These are phyloP conservation scores for Berberis vulgaris DNA, from an alignment of 164 flowering plant species.

Conservation along the genomic window DNA sequence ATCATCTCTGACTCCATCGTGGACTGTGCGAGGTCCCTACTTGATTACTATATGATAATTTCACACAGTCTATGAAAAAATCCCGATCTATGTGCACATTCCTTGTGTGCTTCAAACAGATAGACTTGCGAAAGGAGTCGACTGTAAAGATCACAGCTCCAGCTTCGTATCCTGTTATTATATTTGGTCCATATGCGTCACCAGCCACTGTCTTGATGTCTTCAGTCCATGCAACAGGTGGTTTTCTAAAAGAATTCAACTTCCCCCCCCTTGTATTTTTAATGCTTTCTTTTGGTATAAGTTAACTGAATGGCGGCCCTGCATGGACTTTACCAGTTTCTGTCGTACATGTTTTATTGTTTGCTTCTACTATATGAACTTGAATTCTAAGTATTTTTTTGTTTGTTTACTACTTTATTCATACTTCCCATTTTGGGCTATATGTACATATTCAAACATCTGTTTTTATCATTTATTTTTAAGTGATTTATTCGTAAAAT, in stretches of 20 bases:
- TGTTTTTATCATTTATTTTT: no score
- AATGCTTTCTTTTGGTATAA: not conserved
- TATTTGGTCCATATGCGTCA: conserved; percentile 86
- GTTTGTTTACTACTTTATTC: no score
- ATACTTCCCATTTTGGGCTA: no score
- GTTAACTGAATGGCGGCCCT: no score
- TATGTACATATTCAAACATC: no score
- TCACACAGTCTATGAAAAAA: not conserved
- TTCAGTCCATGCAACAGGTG: conserved; percentile 59
- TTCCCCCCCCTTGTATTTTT: not conserved
- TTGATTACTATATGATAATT: conserved; percentile 1
- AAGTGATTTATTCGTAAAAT: no score
- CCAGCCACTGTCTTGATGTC: conserved; percentile 63
- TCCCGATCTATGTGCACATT: not conserved
- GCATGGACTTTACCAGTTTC: no score
- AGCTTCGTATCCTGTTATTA: conserved; percentile 65
- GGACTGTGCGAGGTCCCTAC: conserved; percentile 68
- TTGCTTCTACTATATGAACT: no score
- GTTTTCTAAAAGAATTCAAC: conserved; percentile 27
- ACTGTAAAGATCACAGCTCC: conserved; percentile 49
- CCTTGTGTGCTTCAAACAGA: conserved; percentile 26
- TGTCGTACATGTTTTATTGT: no score
- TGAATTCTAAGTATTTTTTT: no score
- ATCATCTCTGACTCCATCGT: conserved; percentile 74
- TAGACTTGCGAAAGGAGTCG: conserved; percentile 70